These are phyloP conservation scores for Lactarius hatsudake DNA, from an alignment of 768 basidiomycete genomes.

Conservation along the genomic window DNA sequence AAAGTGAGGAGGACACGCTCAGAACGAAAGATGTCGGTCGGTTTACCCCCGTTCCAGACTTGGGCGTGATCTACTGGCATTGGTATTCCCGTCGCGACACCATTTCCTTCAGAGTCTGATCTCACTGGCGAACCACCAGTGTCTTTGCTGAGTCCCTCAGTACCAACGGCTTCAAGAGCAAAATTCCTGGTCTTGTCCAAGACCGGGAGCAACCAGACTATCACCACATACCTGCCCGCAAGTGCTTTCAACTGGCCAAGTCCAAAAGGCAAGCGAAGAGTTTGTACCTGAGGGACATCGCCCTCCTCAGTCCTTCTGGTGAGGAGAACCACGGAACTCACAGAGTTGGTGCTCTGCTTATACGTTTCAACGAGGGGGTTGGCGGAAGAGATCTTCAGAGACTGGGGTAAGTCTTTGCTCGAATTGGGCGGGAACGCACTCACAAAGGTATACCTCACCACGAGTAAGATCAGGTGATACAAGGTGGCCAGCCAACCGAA, in stretches of 20 bases:
- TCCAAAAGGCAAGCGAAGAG: neutral
- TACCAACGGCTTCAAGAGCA: neutral
- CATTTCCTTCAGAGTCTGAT: neutral
- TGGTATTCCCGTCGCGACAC: neutral
- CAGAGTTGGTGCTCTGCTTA: neutral
- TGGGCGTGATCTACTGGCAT: neutral
- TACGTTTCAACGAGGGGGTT: neutral
- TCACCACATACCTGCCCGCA: neutral
- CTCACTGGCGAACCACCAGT: neutral
- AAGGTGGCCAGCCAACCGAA: slow-evolving; percentile 5
- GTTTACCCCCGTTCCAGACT: neutral
- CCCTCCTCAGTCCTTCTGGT: neutral
- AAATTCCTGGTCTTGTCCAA: neutral
- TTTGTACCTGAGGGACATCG: neutral
- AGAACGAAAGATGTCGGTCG: neutral
- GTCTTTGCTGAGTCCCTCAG: neutral
- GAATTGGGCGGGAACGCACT: neutral
- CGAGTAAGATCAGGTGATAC: neutral
- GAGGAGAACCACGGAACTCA: neutral
- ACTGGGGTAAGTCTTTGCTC: neutral
- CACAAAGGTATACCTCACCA: too few species aligned
- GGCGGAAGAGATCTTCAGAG: neutral
- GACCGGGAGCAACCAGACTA: neutral
- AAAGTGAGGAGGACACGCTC: neutral
- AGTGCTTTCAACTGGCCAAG: neutral